Evolutionary conservation across 148 eudicot genomes (phyloP).

Genomic region (Rhododendron ovatum): DNA sequence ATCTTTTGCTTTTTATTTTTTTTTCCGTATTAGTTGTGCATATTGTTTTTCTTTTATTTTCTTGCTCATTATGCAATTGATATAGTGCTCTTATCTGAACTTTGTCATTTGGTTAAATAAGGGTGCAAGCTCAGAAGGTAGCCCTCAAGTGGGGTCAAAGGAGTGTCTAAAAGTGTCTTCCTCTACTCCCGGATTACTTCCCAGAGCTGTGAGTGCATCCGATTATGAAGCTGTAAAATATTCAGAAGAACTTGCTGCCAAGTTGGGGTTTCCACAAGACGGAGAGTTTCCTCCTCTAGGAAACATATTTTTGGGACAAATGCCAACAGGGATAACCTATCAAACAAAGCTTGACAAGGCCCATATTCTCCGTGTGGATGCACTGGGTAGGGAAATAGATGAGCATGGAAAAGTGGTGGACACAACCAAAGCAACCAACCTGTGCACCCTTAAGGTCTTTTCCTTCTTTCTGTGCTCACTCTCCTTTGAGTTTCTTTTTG

Average conservation of each 20-base stretch:
- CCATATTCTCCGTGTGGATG: conserved; percentile 88
- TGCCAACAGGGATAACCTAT: conserved; percentile 55
- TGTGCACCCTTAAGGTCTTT: conserved; percentile 85
- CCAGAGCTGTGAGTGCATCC: conserved; percentile 33
- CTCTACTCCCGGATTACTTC: conserved; percentile 25
- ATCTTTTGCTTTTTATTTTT: background rate
- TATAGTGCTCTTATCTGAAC: background rate
- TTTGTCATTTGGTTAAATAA: conserved; percentile 42
- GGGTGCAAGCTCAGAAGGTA: conserved; percentile 30
- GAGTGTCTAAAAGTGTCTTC: conserved; percentile 30
- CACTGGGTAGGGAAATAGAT: conserved; percentile 85
- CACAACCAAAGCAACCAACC: conserved; percentile 50
- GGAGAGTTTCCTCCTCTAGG: conserved; percentile 69
- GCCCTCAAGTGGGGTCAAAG: conserved; percentile 32
- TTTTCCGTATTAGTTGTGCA: background rate
- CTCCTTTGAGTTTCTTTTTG: background rate
- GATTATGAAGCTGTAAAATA: conserved; percentile 71
- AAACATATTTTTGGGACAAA: conserved; percentile 76
- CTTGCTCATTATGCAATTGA: background rate
- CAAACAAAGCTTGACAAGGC: conserved; percentile 82
- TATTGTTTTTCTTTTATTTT: background rate
- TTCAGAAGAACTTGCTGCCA: conserved; percentile 80
- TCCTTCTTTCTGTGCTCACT: background rate
- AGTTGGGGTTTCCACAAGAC: too few relatives aligned
- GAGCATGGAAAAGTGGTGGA: conserved; percentile 89